Percentiles rank a stretch among this genome's conserved stretches.
phyloP scores from a whole-genome alignment of 2,329 filamentous ascomycete genomes.

The Colletotrichum endophyticum region DNA sequence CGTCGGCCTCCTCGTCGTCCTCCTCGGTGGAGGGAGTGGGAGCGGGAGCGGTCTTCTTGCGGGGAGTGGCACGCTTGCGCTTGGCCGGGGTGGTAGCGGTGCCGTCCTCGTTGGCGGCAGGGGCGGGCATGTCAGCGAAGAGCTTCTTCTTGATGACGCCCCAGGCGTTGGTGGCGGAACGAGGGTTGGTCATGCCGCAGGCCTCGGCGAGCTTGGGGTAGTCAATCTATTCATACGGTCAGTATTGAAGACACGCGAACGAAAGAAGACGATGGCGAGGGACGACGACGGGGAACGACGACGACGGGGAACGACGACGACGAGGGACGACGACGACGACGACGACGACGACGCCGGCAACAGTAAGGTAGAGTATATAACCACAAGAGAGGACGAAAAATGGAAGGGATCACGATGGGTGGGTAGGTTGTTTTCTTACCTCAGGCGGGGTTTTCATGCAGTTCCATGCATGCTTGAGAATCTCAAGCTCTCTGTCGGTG shows the following conservation, averaged over 20 bases:
- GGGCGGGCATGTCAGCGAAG: background rate
- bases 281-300: background rate
- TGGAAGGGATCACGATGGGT: background rate
- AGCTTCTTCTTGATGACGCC: slow-evolving; percentile 29
- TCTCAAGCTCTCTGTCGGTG: slow-evolving; percentile 27
- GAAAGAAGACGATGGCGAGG: background rate
- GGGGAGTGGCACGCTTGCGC: slow-evolving; percentile 21
- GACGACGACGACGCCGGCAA: background rate
- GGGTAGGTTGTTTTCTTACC: slow-evolving; percentile 8
- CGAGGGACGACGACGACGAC: background rate
- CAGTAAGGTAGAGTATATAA: background rate
- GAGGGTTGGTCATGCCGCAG: slow-evolving; percentile 26
- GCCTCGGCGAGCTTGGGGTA: slow-evolving; percentile 24
- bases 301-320: too few species aligned
- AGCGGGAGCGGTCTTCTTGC: background rate
- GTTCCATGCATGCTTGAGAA: slow-evolving; percentile 26
- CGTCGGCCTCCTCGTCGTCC: background rate
- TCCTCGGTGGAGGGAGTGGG: background rate
- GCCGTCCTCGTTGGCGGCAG: background rate
- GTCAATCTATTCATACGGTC: slow-evolving; percentile 26
- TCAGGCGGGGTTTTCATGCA: slow-evolving; percentile 29
- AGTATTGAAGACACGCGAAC: background rate
- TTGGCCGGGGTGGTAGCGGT: slow-evolving; percentile 16
- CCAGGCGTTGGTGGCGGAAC: slow-evolving; percentile 29
- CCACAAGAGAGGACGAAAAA: background rate